phyloP scores from a whole-genome alignment of 2,329 filamentous ascomycete genomes.

The Malbranchea cinnamomea region DNA sequence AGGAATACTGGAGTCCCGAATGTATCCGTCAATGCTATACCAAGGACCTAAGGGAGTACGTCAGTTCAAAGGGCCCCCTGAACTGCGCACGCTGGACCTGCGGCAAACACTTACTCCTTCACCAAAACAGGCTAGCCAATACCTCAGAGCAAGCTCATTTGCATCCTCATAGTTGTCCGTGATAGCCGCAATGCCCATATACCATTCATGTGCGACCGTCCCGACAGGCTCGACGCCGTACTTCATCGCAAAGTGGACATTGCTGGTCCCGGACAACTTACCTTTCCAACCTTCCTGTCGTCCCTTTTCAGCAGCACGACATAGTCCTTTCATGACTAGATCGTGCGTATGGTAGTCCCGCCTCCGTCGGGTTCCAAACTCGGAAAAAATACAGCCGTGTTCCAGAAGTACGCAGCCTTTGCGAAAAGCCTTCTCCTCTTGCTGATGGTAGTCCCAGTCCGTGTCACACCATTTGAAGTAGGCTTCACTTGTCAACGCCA shows the following conservation, averaged over 20 bases:
- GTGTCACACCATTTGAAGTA: constrained; percentile 95
- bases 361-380: constrained; percentile 80
- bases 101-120: constrained; percentile 38
- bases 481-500: constrained; percentile 83
- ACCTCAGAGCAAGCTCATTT: constrained; percentile 67
- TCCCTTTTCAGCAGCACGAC: constrained; percentile 59
- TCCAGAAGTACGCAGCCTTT: constrained; percentile 69
- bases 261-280: constrained; percentile 76
- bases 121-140: constrained; percentile 88
- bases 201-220: constrained; percentile 95
- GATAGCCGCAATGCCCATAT: constrained; percentile 94
- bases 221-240: constrained; percentile 74
- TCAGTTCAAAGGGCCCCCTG: constrained; percentile 1
- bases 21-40: constrained; percentile 87
- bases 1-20: constrained; percentile 89
- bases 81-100: too few species aligned
- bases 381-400: constrained; percentile 75
- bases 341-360: constrained; percentile 93
- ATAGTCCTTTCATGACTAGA: constrained; percentile 75
- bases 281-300: constrained; percentile 51
- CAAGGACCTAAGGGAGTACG: constrained; percentile 43
- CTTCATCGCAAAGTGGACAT: constrained; percentile 93
- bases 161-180: constrained; percentile 71
- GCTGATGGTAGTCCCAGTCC: constrained; percentile 79
- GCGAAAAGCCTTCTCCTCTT: constrained; percentile 67